A percentile compares a stretch with the other conserved stretches of the same genome.
These are phyloP conservation scores for Otatea glauca DNA, from an alignment of 176 grass and related monocot species.

Conservation along the genomic window DNA sequence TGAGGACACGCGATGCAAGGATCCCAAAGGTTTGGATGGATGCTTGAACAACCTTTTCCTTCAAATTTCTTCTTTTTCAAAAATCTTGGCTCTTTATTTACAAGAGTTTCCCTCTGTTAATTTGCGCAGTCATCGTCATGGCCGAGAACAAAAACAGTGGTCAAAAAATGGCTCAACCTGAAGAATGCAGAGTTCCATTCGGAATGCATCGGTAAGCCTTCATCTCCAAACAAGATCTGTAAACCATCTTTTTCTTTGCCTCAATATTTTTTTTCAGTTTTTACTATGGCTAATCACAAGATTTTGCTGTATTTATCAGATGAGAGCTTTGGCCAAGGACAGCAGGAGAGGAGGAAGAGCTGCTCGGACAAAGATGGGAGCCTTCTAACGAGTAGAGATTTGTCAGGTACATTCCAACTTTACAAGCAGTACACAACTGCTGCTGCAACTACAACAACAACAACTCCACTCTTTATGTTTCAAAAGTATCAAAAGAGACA, in stretches of 20 bases:
- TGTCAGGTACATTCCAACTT: slow-evolving; percentile 57
- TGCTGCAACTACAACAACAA: background rate
- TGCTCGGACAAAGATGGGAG: slow-evolving; percentile 81
- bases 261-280: background rate
- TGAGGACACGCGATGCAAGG: slow-evolving; percentile 57
- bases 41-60: background rate
- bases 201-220: slow-evolving; percentile 55
- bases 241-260: slow-evolving; percentile 19
- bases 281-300: background rate
- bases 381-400: slow-evolving; percentile 53
- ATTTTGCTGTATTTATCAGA: slow-evolving; percentile 34
- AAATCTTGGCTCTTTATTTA: background rate
- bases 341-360: slow-evolving; percentile 67
- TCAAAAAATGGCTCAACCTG: slow-evolving; percentile 84
- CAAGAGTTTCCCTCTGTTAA: background rate
- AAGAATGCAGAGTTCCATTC: slow-evolving; percentile 58
- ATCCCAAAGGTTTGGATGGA: slow-evolving; percentile 56
- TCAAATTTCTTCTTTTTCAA: background rate
- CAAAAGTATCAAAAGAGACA: background rate
- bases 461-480: slow-evolving; percentile 17
- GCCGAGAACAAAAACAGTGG: slow-evolving; percentile 73
- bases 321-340: slow-evolving; percentile 25
- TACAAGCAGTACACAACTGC: background rate
- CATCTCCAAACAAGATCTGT: background rate
- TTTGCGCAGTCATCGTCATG: slow-evolving; percentile 71